Base-by-base conservation (phyloP, 179 eudicot genomes). In the Amaranthus tricolor region DNA sequence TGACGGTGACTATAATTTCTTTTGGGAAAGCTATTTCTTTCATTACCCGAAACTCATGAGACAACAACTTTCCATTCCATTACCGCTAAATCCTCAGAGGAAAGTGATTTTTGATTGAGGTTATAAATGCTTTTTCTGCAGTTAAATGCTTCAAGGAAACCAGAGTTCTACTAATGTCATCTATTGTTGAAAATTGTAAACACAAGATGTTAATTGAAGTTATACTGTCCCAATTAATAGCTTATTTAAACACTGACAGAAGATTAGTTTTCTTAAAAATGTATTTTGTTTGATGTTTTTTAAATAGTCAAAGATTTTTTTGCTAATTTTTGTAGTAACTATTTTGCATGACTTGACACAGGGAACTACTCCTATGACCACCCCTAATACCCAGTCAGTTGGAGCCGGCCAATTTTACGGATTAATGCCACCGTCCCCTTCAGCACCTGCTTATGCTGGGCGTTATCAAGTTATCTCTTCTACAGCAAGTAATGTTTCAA, bases 391-490 rank as follows among this genome's bases (percentile, higher is more conserved):
- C 56, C 97, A 85, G 62, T 75, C 91, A 50, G 71, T 76, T 15
- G 92, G 89, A 68, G 87, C 81, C 57, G 84, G 87, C 82, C 89
- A 85, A n/a, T 7, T 85, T 40, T 95, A 95, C 76, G 97, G 91
- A 66, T 56, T 90, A 15, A 67, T 97, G 43, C 93, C 86, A 20
- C 74, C 89, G 65, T 89, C 97, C 82, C 88, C 97, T 74, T 82
- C 88, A 72, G 91, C 90, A 20, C 86, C 96, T 77, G 90, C 94
- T 20, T 91, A 89, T 72, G 72, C 88, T 1, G 95, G 93, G 65
- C 72, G 87, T 53, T 91, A 83, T 84, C 76, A 79, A 64, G 62
- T 92, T 31, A 50, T 87, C 59, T 73, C 91, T 69, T 75, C 94
- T 31, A 2, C 40, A 31, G 3, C 97, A 69, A 83, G 79, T 70